Evolutionary conservation across 495 filamentous ascomycete species (phyloP), one percentile per base, ranked within the genome.

Genomic region (Daldinia decipiens): DNA sequence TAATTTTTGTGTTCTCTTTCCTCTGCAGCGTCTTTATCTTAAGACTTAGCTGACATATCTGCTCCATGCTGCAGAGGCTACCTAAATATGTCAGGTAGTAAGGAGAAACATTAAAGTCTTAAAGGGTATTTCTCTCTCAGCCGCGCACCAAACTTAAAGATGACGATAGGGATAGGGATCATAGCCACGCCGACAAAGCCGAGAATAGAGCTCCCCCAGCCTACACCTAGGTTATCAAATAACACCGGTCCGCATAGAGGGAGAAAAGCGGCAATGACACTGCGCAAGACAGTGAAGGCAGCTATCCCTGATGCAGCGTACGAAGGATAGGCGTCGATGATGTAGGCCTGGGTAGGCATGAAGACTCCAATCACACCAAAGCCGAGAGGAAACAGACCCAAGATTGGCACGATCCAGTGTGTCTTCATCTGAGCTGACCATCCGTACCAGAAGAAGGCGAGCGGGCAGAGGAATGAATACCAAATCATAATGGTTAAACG

Each of bases 301-400:
- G 86, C 86, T 15, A 87, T 77, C 0, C 80, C 85, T 0, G 79
- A 84, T 1, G 89, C 89, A 0, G 89, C 86, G 71, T 88, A 89
- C 19, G 82, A 59, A 0, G 78, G 75, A 68, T 87, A 88, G 2
- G 82, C 79, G 71, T 90, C 87, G 52, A 90, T 84, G 21, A 88
- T 79, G 54, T 90, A 90, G 0, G 84, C 84, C 62, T 85, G 82
- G 27, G 84, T 82, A 2, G 81, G 80, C 54, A 85, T 79, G 47
- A 85, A 85, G 19, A 84, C 78, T 12, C 82, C 77, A 52, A 88
- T 82, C 50, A 84, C 80, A 4, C 85, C 86, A 34, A 85, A 78
- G 12, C 84, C 82, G 53, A 86, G 84, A 6, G 86, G 79, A 12
- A 82, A 71, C 19, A 84, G 77, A 7, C 78, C 85, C 24, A 90